Base-by-base conservation (phyloP, 2,329 filamentous ascomycete genomes). In the Talaromyces sp. region DNA sequence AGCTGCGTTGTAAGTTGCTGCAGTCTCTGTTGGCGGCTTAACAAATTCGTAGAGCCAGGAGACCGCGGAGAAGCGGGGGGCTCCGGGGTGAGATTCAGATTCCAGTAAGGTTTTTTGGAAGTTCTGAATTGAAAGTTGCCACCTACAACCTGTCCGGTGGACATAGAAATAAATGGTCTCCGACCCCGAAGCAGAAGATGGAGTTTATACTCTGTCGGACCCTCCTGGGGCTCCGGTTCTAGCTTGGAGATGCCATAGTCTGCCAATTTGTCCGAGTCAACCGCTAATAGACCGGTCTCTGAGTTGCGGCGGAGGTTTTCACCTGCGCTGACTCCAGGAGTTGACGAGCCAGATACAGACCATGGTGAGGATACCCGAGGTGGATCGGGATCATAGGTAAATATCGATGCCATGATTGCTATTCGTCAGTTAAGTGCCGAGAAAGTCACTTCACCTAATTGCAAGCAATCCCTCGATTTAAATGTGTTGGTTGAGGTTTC, bases 191-290 rank as follows among this genome's bases (percentile, higher is more conserved):
- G 77, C 6, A 97, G 81, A 5, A 99, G 79, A 74, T 97, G 94
- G 43, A 99, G 77, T 73, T 99, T 99, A 76, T 99, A 99, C 75
- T 99, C 94, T 0, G 90, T 95, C 17, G 94, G 91, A 0, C 94
- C 94, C 62, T 95, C 88, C 69, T 97, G 92, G 5, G 93, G 93
- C 72, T 99, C 94, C 11, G 93, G 87, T 62, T 92, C 87, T 15
- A 99, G 77, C 67, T 87, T 90, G 45, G 86, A 88, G 46, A 94
- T 83, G 1, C 81, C 83, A 69, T 84, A 86, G 57, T 87, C 82
- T 52, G 74, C 67, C 65, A 75, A 63, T 62, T 73, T 66, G 64
- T 74, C 65, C 59, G 73, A 64, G 60, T 73, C 70, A 56, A 69
- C 73, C 52, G 69, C 74, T 56, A 71, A 73, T 28, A 75, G 63